Base-by-base conservation (phyloP, 495 filamentous ascomycete species). In the Chaetomidium leptoderma region DNA sequence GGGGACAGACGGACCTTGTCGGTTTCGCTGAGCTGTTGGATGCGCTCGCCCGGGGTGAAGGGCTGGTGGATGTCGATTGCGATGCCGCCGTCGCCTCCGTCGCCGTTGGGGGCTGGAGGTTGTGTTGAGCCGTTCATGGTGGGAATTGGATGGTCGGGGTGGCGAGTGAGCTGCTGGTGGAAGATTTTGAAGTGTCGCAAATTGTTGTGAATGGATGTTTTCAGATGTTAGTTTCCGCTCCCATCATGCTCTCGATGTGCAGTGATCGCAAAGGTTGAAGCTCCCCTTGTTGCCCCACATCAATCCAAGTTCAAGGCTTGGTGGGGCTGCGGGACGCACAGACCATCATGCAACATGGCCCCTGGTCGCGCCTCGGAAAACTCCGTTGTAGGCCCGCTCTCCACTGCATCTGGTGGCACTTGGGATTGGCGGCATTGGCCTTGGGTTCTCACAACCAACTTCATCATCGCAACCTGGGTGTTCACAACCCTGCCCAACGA, bases 1-100 rank as follows among this genome's bases (percentile, higher is more conserved):
- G 13, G 44, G 26, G 16, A 47, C 4, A 35, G 14, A 9, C 49
- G 16, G 35, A 89, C 87, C 67, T 83, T 76, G 72, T 93, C 89
- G 49, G 92, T 86, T 17, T 85, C 80, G 63, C 80, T 84, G 40
- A 96, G 80, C 60, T 92, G 86, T 51, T 84, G 81, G 55, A 96
- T 91, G 52, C 85, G 86, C 65, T 91, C 85, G 6, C 80, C 80
- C 19, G 82, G 78, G 24, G 80, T 86, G 63, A 86, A 85, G 45
- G 72, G 75, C 14, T 64, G 52, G 58, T 72, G 69, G 50, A 67
- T 62, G 54, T 66, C 64, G 39, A 62, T 46, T 53, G 26, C n/a
- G n/a, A n/a, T n/a, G n/a, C n/a, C 26, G 17, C 29, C 39, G 23
- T 33, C 7, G 2, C 32, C 26, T 55, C 26, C 35, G 44, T 52